Evolutionary conservation across 2,329 filamentous ascomycete species (phyloP), one percentile per base, ranked within the genome.

Genomic region (Cercospora sesami): DNA sequence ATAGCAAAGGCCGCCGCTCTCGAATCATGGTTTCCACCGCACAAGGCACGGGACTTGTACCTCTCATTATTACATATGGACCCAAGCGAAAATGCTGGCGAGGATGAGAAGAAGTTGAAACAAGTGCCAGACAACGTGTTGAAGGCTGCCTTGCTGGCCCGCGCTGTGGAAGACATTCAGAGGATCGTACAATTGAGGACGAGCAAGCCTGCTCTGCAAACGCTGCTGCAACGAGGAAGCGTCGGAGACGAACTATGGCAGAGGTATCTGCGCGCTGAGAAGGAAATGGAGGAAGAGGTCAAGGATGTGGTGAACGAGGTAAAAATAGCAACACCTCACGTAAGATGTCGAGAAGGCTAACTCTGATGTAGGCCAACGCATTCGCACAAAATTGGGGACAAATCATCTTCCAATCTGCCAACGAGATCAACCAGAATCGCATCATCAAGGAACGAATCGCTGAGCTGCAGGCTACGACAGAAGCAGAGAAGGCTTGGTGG

Each of bases 211-310:
- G 93, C 95, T 7, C 88, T 96, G 77, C 90, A 91, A 77, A 87
- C 89, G 26, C 83, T 99, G 73, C 81, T 98, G 74, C 93, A 96
- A 81, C 86, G 93, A 71, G 95, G 95, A 60, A 96, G 93, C 76
- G 93, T 99, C 1, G 94, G 95, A 14, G 95, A 99, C 79, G 95
- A 99, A 80, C 81, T 99, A 73, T 97, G 93, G 91, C 92, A 97
- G 83, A 86, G 94, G 45, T 97, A 98, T 80, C 82, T 90, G 81
- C 87, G 93, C 61, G 95, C 94, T 0, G 95, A 99, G 86, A 94
- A 96, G 83, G 95, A 99, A 82, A 96, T 98, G 85, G 94, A 99
- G 82, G 92, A 93, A 73, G 95, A 99, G 82, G 85, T 99, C 69
- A 88, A 92, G 75, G 95, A 99, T 81, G 94, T 98, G 26, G 93